Conservation (phyloP, 2,329 filamentous ascomycete species). For the Colletotrichum coccodes region DNA sequence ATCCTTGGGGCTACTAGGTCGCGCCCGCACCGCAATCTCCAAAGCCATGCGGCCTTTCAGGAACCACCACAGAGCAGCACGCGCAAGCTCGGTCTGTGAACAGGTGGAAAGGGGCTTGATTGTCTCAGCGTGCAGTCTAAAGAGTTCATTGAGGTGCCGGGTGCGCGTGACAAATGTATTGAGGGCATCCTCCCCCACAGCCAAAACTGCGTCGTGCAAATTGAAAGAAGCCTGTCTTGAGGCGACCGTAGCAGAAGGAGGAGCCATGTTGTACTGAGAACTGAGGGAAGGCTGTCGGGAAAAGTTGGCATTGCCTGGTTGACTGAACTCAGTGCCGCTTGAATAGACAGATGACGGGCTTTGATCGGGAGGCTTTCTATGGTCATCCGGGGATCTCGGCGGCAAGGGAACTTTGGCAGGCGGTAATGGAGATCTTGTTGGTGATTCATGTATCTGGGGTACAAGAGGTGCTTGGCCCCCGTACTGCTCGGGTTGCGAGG, state of each 20-base stretch:
- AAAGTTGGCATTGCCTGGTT: conserved; percentile 25
- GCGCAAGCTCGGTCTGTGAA: conserved; percentile 73
- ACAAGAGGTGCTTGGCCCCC: conserved; percentile 37
- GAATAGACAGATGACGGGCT: conserved; percentile 50
- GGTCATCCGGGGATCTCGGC: conserved; percentile 35
- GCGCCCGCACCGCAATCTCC: conserved; percentile 76
- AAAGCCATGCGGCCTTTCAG: conserved; percentile 81
- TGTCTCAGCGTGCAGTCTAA: conserved; percentile 81
- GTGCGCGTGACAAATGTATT: conserved; percentile 77
- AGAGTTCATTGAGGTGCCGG: conserved; percentile 79
- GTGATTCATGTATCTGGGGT: conserved; percentile 38
- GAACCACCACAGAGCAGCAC: conserved; percentile 90
- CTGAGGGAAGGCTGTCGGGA: conserved; percentile 30
- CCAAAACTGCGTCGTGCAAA: conserved; percentile 52
- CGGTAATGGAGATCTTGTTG: conserved; percentile 12
- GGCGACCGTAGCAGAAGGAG: conserved; percentile 39
- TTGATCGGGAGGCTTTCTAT: conserved; percentile 44
- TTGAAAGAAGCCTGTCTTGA: conserved; percentile 47
- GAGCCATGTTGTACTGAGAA: conserved; percentile 35
- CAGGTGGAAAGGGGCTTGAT: conserved; percentile 73
- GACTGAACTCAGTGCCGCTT: conserved; percentile 16
- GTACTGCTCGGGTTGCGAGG: conserved; percentile 40
- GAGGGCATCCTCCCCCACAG: conserved; percentile 73
- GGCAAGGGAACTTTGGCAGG: conserved; percentile 37
- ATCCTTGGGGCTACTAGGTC: conserved; percentile 63